Evolutionary conservation across 2,329 filamentous ascomycete genomes (phyloP).

Genomic region (Geosmithia flava): DNA sequence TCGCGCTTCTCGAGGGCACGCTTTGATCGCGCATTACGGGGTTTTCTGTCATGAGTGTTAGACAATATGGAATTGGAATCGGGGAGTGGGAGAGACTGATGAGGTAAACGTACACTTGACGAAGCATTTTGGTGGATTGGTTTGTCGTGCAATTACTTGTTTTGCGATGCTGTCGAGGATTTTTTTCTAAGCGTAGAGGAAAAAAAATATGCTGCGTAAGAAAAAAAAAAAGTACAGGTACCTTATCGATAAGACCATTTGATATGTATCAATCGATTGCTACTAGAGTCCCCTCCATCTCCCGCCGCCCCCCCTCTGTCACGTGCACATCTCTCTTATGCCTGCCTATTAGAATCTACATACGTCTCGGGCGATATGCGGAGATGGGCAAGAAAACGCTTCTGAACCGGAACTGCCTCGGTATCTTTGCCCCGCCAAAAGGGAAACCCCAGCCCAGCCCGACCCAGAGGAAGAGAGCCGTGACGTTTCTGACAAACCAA

Average conservation of each 20-base stretch:
- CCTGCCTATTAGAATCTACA: no score
- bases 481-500: neutral
- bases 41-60: constrained; percentile 30
- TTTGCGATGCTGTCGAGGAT: neutral
- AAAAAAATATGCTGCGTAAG: constrained; percentile 1
- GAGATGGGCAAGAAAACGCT: neutral
- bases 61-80: neutral
- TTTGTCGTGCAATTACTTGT: constrained; percentile 1
- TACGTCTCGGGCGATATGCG: neutral
- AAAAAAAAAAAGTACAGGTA: constrained; percentile 2
- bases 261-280: no score
- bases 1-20: constrained; percentile 87
- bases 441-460: neutral
- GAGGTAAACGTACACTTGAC: constrained; percentile 28
- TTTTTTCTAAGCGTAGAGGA: neutral
- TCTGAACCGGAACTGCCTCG: constrained; percentile 1
- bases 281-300: no score
- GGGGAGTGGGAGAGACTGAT: neutral
- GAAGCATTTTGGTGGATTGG: constrained; percentile 25
- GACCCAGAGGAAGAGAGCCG: neutral
- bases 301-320: no score
- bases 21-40: constrained; percentile 74
- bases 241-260: no score
- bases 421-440: constrained; percentile 1
- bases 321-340: no score